Percentiles rank a stretch among this genome's conserved stretches.
Conservation (phyloP, 306 rosid species). For the Cucurbita ficifolia region DNA sequence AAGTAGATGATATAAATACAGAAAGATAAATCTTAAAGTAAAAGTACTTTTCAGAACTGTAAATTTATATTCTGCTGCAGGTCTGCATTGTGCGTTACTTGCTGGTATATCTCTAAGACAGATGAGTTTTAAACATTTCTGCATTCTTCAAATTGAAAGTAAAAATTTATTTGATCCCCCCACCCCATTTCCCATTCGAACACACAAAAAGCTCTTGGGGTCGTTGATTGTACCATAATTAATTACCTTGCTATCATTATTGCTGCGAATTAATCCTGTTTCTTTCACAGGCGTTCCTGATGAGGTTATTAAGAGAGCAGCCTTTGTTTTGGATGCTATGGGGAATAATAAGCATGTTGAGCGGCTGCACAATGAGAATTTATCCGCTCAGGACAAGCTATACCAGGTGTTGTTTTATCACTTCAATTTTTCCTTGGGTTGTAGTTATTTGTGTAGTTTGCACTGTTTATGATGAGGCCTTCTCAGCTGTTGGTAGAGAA, state of each 20-base stretch:
- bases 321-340: constrained; percentile 51
- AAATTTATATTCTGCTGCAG: constrained; percentile 34
- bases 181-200: background rate
- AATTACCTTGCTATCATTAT: background rate
- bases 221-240: background rate
- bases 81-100: constrained; percentile 82
- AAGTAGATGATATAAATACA: constrained; percentile 6
- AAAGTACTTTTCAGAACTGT: constrained; percentile 7
- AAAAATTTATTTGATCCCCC: background rate
- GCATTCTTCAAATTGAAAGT: background rate
- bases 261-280: background rate
- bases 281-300: constrained; percentile 53
- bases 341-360: constrained; percentile 37
- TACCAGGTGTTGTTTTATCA: constrained; percentile 44
- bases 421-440: constrained; percentile 1
- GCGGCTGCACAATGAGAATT: constrained; percentile 41
- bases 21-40: background rate
- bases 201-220: background rate
- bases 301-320: constrained; percentile 67
- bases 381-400: constrained; percentile 47
- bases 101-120: constrained; percentile 41
- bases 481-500: background rate
- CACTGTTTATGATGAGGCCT: background rate
- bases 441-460: background rate
- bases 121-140: background rate